Conservation (phyloP, 2,329 filamentous ascomycete species). For the Exophiala aquamarina region DNA sequence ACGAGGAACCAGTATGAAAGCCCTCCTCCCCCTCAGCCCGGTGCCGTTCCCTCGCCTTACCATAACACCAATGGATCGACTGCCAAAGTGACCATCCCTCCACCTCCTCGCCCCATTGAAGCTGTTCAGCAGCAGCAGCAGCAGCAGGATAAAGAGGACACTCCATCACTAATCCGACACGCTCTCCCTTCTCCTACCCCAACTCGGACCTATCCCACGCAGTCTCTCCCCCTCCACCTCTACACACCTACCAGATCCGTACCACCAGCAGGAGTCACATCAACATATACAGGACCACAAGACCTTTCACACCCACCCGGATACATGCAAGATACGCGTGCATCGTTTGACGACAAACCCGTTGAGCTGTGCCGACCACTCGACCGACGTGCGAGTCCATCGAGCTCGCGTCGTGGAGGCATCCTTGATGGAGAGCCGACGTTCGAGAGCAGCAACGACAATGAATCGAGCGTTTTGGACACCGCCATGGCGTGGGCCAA, state of each 20-base stretch:
- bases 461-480: slow-evolving; percentile 35
- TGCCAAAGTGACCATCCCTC: slow-evolving; percentile 6
- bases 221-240: slow-evolving; percentile 2
- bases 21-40: slow-evolving; percentile 19
- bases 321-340: slow-evolving; percentile 32
- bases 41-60: slow-evolving; percentile 11
- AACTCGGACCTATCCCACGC: slow-evolving; percentile 8
- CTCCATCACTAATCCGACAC: slow-evolving; percentile 8
- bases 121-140: neutral
- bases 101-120: slow-evolving; percentile 6
- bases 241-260: slow-evolving; percentile 10
- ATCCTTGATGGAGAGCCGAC: slow-evolving; percentile 54
- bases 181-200: slow-evolving; percentile 11
- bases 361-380: slow-evolving; percentile 17
- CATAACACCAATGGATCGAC: neutral
- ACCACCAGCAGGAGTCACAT: slow-evolving; percentile 12
- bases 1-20: slow-evolving; percentile 3
- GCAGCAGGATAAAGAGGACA: neutral
- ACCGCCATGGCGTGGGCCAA: slow-evolving; percentile 30
- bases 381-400: slow-evolving; percentile 14
- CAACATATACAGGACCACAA: slow-evolving; percentile 3
- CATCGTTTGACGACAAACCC: slow-evolving; percentile 25
- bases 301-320: slow-evolving; percentile 33
- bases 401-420: slow-evolving; percentile 18
- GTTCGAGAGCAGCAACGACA: slow-evolving; percentile 64